These are phyloP conservation scores for Tetracladium setigerum DNA, from an alignment of 495 filamentous ascomycete species.

Conservation along the genomic window DNA sequence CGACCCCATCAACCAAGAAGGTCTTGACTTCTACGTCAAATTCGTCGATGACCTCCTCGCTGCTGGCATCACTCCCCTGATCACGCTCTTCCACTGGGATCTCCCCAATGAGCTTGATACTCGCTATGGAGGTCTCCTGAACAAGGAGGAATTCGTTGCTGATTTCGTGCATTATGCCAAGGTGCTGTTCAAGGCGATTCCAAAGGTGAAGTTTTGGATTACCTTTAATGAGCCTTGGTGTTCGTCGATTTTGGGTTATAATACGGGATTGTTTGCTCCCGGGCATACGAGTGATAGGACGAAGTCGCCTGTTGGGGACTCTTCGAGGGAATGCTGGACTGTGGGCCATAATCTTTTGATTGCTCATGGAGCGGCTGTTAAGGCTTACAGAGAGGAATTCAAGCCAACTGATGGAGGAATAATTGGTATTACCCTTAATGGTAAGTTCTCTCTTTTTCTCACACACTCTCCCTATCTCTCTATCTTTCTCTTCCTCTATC, in stretches of 20 bases:
- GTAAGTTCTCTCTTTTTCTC: conserved; percentile 13
- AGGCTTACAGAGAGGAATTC: conserved; percentile 62
- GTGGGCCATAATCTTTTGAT: conserved; percentile 54
- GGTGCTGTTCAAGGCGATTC: conserved; percentile 47
- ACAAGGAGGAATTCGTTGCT: conserved; percentile 48
- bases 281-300: conserved; percentile 50
- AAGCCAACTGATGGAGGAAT: conserved; percentile 49
- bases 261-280: conserved; percentile 51
- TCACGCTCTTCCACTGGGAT: conserved; percentile 61
- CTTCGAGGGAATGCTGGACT: conserved; percentile 49
- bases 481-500: too few relatives aligned
- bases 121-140: conserved; percentile 53
- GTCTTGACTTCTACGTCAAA: conserved; percentile 52
- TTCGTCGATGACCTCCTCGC: conserved; percentile 53
- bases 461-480: neutral
- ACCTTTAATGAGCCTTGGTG: conserved; percentile 63
- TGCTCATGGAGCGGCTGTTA: conserved; percentile 53
- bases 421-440: conserved; percentile 58
- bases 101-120: conserved; percentile 52
- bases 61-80: conserved; percentile 51
- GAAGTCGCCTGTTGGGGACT: conserved; percentile 47
- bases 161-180: conserved; percentile 56
- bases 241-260: conserved; percentile 52
- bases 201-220: conserved; percentile 57
- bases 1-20: conserved; percentile 52